Evolutionary conservation across 2,329 filamentous ascomycete genomes (phyloP), one percentile per base, ranked within the genome.

Genomic region (Fusarium sp.): DNA sequence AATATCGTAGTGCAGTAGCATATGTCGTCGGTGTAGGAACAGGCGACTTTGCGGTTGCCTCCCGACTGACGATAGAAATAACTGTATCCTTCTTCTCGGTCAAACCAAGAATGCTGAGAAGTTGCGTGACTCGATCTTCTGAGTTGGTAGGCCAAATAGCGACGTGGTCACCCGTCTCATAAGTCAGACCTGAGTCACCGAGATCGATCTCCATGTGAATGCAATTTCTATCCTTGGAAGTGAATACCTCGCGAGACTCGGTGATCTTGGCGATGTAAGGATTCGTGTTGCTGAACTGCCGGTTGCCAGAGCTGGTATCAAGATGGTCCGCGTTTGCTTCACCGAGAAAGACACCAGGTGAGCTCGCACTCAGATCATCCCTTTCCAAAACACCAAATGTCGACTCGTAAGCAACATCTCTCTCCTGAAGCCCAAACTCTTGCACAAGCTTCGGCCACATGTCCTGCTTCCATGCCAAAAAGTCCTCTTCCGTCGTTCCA

Each of bases 21-120:
- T 57, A 69, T 1, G 68, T 71, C 1, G 68, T 69, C 1, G 60
- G 65, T 32, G 54, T 65, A 10, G 68, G 68, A 21, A 71, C 15
- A 0, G 58, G 58, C 1, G 58, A 23, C 16, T 60, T 60, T 19
- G 58, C 47, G 2, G 47, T 60, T 12, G 47, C 32, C 0, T 56
- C 58, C 1, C 58, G 37, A n/a, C 58, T 56, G 0, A 56, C 47
- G 6, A 60, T 43, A 0, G 58, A 60, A 11, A 60, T 43, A 12
- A 60, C 47, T 1, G 9, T 23, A 0, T 56, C 23, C 9, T 43
- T 60, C 30, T 56, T 60, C 21, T 40, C 37, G 1, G 3, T 19
- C 2, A 60, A 13, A 1, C 30, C 58, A 42, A 60, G 47, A 28
- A 56, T 43, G 19, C 1, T 15, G n/a, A 60, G 37, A 2, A 60